Evolutionary conservation across 2,329 filamentous ascomycete genomes (phyloP), one percentile per base, ranked within the genome.

Genomic region (Diaporthe longicolla): DNA sequence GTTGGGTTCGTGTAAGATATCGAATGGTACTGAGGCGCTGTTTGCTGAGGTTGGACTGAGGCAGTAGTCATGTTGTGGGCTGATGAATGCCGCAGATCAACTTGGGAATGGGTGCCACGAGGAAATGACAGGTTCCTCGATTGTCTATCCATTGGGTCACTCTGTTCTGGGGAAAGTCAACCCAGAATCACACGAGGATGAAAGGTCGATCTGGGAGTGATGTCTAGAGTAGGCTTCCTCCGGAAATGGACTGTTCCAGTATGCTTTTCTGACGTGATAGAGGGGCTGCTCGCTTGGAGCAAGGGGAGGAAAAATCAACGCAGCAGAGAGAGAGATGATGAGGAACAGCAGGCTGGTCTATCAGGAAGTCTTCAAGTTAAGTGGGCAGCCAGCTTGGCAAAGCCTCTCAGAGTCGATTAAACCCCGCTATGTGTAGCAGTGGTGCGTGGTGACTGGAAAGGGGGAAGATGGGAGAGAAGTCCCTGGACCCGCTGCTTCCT

Each of bases 401-500:
- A 52, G 55, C 50, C 43, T 15, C 52, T 24, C 58, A 68, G 43
- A 66, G 29, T 32, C 32, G 63, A 66, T 26, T n/a, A 35, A 45
- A 7, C 50, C 26, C 58, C 65, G 21, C 29, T 45, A 11, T n/a
- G 26, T n/a, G 26, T 68, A 48, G 24, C 17, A 54, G 19, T 63
- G 52, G 24, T 32, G 61, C 35, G 68, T 43, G 65, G 59, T 29
- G 71, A 40, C 59, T 68, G 35, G 54, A 68, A 45, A 35, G 59
- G 65, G 43, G 45, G 45, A 45, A 73, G 32, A 65, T 21, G 43
- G 66, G 26, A 52, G 52, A 63, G 26, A 63, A 71, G 54, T 66
- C 43, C 58, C 55, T 71, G 59, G 52, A 35, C 40, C 52, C 26
- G 52, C 58, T 54, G 74, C 66, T 32, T 75, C 43, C 66, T 55